Base-by-base conservation (phyloP, 306 rosid species). In the Urtica urens region DNA sequence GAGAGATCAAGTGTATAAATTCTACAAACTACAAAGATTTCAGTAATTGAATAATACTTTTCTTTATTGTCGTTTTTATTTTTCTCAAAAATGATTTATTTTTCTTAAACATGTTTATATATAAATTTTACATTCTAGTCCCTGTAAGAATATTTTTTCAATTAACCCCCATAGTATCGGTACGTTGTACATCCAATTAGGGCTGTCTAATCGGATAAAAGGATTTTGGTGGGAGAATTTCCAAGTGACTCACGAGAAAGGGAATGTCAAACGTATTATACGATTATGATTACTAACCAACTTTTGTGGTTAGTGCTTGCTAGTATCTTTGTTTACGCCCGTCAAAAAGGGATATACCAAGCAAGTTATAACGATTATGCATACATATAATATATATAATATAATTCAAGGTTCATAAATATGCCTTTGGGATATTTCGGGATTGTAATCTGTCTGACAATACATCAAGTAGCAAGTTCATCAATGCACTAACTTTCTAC, bases 201-300 rank as follows among this genome's bases (percentile, higher is more conserved):
- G 7, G 37, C 13, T 31, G 37, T 31, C 37, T 31, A n/a, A n/a
- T 30, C 24, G 41, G 23, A 10, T 30, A 1, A 31, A 13, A 31
- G 7, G 7, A 8, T 31, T 18, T 12, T 30, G 33, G 55, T 50
- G 55, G 55, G 41, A 21, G 24, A 49, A 16, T 49, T 16, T 17
- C 2, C 8, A 9, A 49, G 39, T 3, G 38, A 28, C 39, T 29
- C 33, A 17, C 6, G 20, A 50, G 55, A 31, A 50, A n/a, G n/a
- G n/a, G 55, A 50, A 50, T 31, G 55, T 50, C 55, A 50, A 50
- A 50, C 12, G 19, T 27, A 9, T 35, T 35, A 35, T 35, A 12
- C 6, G 38, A 23, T 49, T 10, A 16, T 10, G 38, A 21, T 45
- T 4, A 23, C 10, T 3, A 10, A 17, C 23, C 8, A 18, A 15